Base-by-base conservation (phyloP, 305 asterid genomes). In the Euphrasia arctica region DNA sequence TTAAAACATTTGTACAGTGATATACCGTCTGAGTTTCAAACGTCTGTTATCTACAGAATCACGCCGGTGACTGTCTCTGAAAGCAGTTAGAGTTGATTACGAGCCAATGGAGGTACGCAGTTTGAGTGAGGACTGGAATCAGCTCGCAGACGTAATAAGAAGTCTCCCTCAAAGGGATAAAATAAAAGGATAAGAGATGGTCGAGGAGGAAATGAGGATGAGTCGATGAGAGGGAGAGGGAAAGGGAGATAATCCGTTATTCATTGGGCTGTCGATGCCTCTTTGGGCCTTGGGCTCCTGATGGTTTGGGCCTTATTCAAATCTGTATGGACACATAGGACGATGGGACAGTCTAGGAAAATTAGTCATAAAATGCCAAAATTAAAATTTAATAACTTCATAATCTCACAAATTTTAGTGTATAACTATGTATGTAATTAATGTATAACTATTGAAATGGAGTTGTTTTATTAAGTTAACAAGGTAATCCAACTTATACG, bases 121-220 rank as follows among this genome's bases (percentile, higher is more conserved):
- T 22, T 54, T 42, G 66, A 18, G 2, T 18, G 27, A 54, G 2
- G 55, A 50, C 15, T 13, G 55, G 14, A 50, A 0, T 4, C 27
- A 50, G 52, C 2, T 43, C 36, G 59, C 55, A 55, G 60, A 31
- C 47, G 71, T 31, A 50, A 50, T 7, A n/a, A n/a, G 55, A n/a
- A n/a, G 55, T 50, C 15, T 6, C 55, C 47, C 66, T 58, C 54
- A 31, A 78, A 75, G 62, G 71, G 72, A 94, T 84, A 79, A 79
- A 82, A 63, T 58, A 67, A 79, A 77, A 62, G 88, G 97, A 87
- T 89, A 89, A 89, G 89, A 77, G 74, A 63, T 54, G 58, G 63
- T 52, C 27, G 67, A 39, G 4, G 69, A 56, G 50, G 70, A 75
- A 68, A 56, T 80, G 83, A 78, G 86, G 87, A 72, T 66, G 76